Conservation (phyloP, 2,329 filamentous ascomycete genomes). For the Monosporascus sp. region DNA sequence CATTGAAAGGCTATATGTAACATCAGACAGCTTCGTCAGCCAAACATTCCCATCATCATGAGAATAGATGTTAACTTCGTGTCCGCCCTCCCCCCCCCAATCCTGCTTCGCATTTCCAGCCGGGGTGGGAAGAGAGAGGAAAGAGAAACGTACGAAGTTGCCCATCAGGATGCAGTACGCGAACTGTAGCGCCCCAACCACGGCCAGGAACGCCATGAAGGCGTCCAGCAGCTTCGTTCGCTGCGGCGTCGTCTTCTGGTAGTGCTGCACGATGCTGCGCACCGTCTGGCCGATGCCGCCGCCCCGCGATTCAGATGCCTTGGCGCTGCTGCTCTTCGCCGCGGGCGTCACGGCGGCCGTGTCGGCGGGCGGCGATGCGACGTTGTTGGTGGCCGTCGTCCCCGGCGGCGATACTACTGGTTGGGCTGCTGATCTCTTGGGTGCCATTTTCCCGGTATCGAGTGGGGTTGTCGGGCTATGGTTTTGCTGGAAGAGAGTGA, state of each 20-base stretch:
- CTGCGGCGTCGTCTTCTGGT: constrained; percentile 76
- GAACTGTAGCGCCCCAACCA: constrained; percentile 87
- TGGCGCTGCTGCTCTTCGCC: constrained; percentile 8
- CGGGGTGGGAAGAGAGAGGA: too few species aligned
- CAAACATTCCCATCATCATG: too few species aligned
- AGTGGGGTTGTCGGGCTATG: constrained; percentile 2
- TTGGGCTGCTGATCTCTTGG: constrained; percentile 40
- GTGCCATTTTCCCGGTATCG: constrained; percentile 36
- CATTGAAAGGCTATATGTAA: constrained; percentile 80
- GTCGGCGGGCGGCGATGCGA: constrained; percentile 11
- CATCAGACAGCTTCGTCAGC: constrained; percentile 11
- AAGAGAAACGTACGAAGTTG: constrained; percentile 73
- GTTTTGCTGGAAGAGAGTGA: constrained; percentile 5
- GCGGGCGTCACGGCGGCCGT: constrained; percentile 18
- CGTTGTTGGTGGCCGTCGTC: constrained; percentile 11
- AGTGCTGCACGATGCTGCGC: constrained; percentile 68
- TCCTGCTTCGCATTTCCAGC: background rate
- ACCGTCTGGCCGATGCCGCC: constrained; percentile 54
- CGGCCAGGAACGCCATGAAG: constrained; percentile 83
- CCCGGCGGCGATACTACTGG: constrained; percentile 10
- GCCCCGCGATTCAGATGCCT: constrained; percentile 3
- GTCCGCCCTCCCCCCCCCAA: too few species aligned
- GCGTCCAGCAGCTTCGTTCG: constrained; percentile 86
- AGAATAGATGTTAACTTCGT: background rate
- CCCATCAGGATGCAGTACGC: constrained; percentile 85